A percentile compares a stretch with the other conserved stretches of the same genome.
phyloP scores from a whole-genome alignment of 192 early-diverging fungal species.

The Linnemannia hyalina region DNA sequence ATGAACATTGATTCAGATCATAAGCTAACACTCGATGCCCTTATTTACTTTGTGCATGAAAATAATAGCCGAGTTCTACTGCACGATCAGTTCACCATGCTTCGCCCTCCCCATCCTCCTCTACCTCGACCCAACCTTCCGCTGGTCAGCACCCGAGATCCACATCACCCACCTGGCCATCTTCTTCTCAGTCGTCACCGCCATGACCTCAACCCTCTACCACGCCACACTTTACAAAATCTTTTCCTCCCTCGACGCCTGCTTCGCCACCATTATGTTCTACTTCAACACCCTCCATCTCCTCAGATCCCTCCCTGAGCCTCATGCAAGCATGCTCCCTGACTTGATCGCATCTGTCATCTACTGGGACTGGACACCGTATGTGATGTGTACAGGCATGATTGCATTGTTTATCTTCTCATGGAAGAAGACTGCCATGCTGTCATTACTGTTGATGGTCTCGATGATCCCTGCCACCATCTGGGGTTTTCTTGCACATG shows the following conservation, averaged over 20 bases:
- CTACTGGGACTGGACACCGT: slow-evolving; percentile 39
- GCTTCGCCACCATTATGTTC: slow-evolving; percentile 57
- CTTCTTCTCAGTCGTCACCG: slow-evolving; percentile 51
- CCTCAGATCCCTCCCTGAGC: slow-evolving; percentile 31
- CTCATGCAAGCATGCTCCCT: slow-evolving; percentile 30
- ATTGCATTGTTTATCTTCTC: slow-evolving; percentile 40
- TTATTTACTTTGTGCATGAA: not conserved
- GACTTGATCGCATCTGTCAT: slow-evolving; percentile 33
- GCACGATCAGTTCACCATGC: slow-evolving; percentile 64
- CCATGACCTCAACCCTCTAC: slow-evolving; percentile 57
- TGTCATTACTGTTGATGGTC: slow-evolving; percentile 54
- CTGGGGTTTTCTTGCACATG: slow-evolving; percentile 48
- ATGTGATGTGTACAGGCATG: slow-evolving; percentile 28
- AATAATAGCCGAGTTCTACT: slow-evolving; percentile 62
- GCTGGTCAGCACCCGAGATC: slow-evolving; percentile 48
- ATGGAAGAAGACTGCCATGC: slow-evolving; percentile 54
- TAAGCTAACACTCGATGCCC: not conserved
- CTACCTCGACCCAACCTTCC: slow-evolving; percentile 45
- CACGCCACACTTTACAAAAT: slow-evolving; percentile 63
- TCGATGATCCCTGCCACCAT: slow-evolving; percentile 50
- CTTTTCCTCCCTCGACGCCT: slow-evolving; percentile 60
- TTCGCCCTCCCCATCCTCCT: slow-evolving; percentile 63
- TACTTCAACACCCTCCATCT: slow-evolving; percentile 53
- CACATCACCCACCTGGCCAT: slow-evolving; percentile 54
- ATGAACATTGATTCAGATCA: not conserved